Conservation (phyloP, 2,329 filamentous ascomycete species). For the Fusarium torreyae region DNA sequence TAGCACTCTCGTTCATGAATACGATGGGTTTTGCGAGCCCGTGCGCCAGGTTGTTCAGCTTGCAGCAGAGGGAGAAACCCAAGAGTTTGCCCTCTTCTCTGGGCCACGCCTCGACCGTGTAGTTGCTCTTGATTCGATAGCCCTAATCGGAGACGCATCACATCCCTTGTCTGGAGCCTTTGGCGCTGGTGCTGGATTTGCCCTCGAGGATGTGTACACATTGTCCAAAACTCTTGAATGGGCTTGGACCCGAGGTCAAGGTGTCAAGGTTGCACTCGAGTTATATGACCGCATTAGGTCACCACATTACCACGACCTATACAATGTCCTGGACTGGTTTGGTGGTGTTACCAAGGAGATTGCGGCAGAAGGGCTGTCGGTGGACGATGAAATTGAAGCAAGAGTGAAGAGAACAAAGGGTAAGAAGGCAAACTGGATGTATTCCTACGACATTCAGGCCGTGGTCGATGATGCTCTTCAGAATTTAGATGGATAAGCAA, state of each 20-base stretch:
- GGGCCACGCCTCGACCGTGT: constrained; percentile 51
- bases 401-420: constrained; percentile 40
- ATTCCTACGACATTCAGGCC: constrained; percentile 47
- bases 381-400: constrained; percentile 49
- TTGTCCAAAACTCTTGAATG: constrained; percentile 47
- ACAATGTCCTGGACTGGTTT: constrained; percentile 48
- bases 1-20: constrained; percentile 40
- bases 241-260: constrained; percentile 36
- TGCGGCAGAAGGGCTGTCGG: constrained; percentile 29
- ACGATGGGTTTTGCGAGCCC: constrained; percentile 52
- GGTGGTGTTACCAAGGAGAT: constrained; percentile 33
- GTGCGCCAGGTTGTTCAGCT: constrained; percentile 51
- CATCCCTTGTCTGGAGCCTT: constrained; percentile 67
- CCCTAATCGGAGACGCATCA: constrained; percentile 68
- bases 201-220: constrained; percentile 53
- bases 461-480: constrained; percentile 30
- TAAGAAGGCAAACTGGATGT: constrained; percentile 48
- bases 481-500: constrained; percentile 6
- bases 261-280: constrained; percentile 42
- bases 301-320: constrained; percentile 50
- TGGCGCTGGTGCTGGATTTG: constrained; percentile 58
- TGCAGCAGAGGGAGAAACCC: constrained; percentile 45
- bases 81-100: constrained; percentile 53
- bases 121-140: constrained; percentile 52
- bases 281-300: constrained; percentile 50